Evolutionary conservation across 768 basidiomycete genomes (phyloP).

Genomic region (Pluteus cervinus): DNA sequence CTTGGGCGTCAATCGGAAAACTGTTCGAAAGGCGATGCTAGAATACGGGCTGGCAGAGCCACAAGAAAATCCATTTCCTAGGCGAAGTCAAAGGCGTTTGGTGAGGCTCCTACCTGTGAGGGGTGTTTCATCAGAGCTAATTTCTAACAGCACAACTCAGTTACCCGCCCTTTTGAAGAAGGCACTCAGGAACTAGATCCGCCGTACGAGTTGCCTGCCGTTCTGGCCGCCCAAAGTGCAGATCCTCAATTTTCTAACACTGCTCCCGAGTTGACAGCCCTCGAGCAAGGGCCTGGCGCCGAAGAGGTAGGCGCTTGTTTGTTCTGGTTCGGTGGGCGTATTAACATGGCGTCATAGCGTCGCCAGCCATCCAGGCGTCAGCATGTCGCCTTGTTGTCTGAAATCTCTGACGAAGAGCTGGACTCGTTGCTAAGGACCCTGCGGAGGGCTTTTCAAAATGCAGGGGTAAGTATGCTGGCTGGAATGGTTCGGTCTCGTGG

Average conservation of each 20-base stretch:
- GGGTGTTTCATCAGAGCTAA: background rate
- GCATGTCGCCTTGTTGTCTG: conserved; percentile 1
- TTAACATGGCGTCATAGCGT: background rate
- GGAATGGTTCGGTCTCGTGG: conserved; percentile 13
- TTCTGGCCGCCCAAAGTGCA: too few relatives aligned
- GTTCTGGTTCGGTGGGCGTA: too few relatives aligned
- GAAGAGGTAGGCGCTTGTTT: too few relatives aligned
- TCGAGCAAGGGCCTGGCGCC: too few relatives aligned
- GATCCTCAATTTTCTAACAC: too few relatives aligned
- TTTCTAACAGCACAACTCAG: background rate
- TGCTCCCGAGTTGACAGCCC: too few relatives aligned
- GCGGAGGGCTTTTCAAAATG: conserved; percentile 7
- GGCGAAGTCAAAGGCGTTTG: conserved; percentile 1
- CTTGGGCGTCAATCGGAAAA: background rate
- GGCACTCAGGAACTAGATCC: background rate
- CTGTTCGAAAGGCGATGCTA: conserved; percentile 4
- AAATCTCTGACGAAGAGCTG: conserved; percentile 7
- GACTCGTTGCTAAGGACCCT: conserved; percentile 9
- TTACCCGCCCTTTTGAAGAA: background rate
- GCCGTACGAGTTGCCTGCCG: too few relatives aligned
- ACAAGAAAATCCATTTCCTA: conserved; percentile 6
- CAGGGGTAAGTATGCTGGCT: conserved; percentile 13
- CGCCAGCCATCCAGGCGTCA: background rate
- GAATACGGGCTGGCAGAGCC: conserved; percentile 11
- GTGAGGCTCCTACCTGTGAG: background rate